These are phyloP conservation scores for Thalassiosira oceanica DNA, from an alignment of 352 stramenopile genomes.

Conservation along the genomic window DNA sequence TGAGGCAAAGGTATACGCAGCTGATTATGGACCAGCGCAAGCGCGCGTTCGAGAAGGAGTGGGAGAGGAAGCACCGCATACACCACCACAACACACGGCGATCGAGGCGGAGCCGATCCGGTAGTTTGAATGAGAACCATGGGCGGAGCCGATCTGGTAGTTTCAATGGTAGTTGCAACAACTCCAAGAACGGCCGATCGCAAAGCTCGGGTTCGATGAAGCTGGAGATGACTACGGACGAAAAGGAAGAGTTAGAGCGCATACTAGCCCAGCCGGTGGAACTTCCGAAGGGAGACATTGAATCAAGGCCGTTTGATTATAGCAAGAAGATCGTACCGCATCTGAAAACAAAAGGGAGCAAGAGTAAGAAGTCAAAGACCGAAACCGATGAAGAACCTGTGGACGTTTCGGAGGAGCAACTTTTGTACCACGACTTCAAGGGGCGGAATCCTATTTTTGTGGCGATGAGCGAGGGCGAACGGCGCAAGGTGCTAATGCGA, in stretches of 20 bases:
- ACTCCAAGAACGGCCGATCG: neutral
- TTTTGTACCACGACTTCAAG: constrained; percentile 22
- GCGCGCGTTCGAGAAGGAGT: constrained; percentile 47
- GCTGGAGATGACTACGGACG: constrained; percentile 35
- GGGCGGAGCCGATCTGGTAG: constrained; percentile 6
- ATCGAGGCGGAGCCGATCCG: neutral
- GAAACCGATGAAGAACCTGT: neutral
- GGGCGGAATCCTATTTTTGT: constrained; percentile 41
- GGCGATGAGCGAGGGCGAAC: constrained; percentile 22
- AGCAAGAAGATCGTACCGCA: constrained; percentile 29
- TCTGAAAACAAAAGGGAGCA: too few relatives aligned
- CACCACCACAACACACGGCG: constrained; percentile 3
- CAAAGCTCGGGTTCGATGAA: constrained; percentile 18
- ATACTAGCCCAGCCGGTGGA: constrained; percentile 21
- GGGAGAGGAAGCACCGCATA: constrained; percentile 30
- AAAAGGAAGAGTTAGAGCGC: constrained; percentile 34
- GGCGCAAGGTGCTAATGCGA: constrained; percentile 23
- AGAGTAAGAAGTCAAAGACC: constrained; percentile 1
- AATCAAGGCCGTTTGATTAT: constrained; percentile 76
- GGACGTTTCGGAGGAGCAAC: constrained; percentile 27
- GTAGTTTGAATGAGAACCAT: neutral
- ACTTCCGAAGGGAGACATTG: constrained; percentile 25
- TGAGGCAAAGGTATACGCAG: constrained; percentile 55
- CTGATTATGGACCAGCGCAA: constrained; percentile 27
- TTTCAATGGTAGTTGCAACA: constrained; percentile 1